These are phyloP conservation scores for Telopea speciosissima DNA, from an alignment of 177 flowering plant species.

Conservation along the genomic window DNA sequence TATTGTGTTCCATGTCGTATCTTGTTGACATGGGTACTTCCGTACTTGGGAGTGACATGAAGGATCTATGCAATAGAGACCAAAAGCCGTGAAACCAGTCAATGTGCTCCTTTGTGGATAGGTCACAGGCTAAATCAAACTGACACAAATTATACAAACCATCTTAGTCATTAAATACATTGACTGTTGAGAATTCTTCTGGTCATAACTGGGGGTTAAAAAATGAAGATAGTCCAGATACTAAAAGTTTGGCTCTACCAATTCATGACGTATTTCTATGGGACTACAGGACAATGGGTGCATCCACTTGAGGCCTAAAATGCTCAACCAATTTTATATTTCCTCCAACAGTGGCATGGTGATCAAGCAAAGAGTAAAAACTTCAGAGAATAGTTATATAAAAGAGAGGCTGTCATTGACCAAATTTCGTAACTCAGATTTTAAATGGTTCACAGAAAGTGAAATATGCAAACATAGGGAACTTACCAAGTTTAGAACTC, in stretches of 20 bases:
- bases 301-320: not conserved
- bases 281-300: not conserved
- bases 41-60: no score
- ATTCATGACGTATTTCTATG: not conserved
- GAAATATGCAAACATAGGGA: not conserved
- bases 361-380: not conserved
- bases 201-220: not conserved
- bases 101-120: not conserved
- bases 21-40: no score
- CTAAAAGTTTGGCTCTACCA: not conserved
- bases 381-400: not conserved
- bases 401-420: not conserved
- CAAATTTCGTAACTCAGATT: not conserved
- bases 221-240: not conserved
- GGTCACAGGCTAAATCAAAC: not conserved
- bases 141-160: not conserved
- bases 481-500: conserved; percentile 52
- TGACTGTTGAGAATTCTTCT: not conserved
- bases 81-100: not conserved
- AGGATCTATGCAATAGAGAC: no score
- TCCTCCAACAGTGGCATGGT: not conserved
- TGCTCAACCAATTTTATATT: not conserved
- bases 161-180: no score
- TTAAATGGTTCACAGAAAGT: not conserved
- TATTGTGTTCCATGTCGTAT: no score